These are phyloP conservation scores for Hypomyces rosellus DNA, from an alignment of 2,329 filamentous ascomycete genomes.

Conservation along the genomic window DNA sequence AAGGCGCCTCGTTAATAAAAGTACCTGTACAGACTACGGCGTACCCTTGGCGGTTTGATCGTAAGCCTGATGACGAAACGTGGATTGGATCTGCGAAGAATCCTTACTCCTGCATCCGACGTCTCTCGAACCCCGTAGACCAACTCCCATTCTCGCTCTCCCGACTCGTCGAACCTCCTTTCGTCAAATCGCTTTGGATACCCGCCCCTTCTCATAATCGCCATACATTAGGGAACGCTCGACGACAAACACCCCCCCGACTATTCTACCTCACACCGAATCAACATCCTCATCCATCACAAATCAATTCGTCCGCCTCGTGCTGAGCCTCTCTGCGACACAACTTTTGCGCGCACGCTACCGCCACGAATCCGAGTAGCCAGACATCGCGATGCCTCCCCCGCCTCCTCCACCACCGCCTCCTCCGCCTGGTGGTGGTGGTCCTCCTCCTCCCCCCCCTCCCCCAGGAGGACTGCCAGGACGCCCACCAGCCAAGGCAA, in stretches of 20 bases:
- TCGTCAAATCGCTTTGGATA: not conserved
- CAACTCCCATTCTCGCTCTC: not conserved
- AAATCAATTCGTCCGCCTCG: no score
- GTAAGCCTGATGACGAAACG: slow-evolving; percentile 13
- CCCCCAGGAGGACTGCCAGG: slow-evolving; percentile 40
- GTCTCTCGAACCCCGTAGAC: no score
- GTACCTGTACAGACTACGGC: no score
- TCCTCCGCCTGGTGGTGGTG: slow-evolving; percentile 55
- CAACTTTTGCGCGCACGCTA: no score
- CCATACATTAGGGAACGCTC: not conserved
- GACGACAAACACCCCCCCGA: not conserved
- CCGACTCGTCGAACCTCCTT: not conserved
- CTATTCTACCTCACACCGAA: not conserved
- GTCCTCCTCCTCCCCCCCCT: slow-evolving; percentile 59
- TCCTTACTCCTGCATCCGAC: no score
- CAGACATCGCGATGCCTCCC: slow-evolving; percentile 35
- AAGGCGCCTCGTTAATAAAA: no score
- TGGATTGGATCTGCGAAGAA: not conserved
- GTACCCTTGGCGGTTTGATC: not conserved
- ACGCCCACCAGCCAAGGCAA: slow-evolving; percentile 51
- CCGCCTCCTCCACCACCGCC: slow-evolving; percentile 68
- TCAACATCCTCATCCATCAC: no score
- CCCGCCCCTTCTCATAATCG: not conserved
- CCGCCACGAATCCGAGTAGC: no score
- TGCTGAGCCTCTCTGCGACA: no score